Evolutionary conservation across 352 stramenopile genomes (phyloP), one percentile per base, ranked within the genome.

Genomic region (Phytophthora hibernalis): DNA sequence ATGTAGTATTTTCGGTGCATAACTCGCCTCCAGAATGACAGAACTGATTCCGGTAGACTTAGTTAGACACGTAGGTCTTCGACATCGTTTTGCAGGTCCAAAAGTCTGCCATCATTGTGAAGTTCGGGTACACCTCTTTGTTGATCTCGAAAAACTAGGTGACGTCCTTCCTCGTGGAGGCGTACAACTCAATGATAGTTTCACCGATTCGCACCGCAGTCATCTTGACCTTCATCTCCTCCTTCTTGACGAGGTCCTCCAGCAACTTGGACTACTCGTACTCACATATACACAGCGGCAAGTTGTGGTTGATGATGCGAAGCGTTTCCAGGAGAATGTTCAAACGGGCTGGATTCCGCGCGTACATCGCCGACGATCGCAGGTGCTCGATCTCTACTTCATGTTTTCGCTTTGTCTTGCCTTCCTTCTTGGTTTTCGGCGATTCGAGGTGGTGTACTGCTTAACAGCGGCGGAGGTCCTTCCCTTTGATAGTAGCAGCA

Each of bases 31-130:
- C 24, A 28, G 24, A 28, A 28, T 28, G 24, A 28, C 24, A 28
- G 24, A 28, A 28, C 24, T 5, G 24, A 28, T 28, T 28, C 24
- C 2, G 24, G 31, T 10, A 37, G 26, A 30, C 26, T 30, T 30
- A 72, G 53, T 35, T 73, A 73, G 9, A 76, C 21, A 1, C 62
- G 47, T 2, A 73, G 1, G 0, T 72, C 12, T 43, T 18, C 15
- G 15, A 18, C 26, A 6, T 37, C 9, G 11, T 37, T 37, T 4
- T 37, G 3, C 12, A 15, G 31, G 8, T 15, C 11, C 64, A 67
- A 48, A 61, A 37, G 31, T 37, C 31, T 13, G 51, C 52, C 47
- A 68, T 49, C 1, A 73, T 9, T 1, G 60, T 50, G 35, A 74
- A 72, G n/a, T 42, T 58, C 1, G 54, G 54, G n/a, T n/a, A n/a